Conservation (phyloP, 345 rosid genomes). For the Schrenkiella parvula region DNA sequence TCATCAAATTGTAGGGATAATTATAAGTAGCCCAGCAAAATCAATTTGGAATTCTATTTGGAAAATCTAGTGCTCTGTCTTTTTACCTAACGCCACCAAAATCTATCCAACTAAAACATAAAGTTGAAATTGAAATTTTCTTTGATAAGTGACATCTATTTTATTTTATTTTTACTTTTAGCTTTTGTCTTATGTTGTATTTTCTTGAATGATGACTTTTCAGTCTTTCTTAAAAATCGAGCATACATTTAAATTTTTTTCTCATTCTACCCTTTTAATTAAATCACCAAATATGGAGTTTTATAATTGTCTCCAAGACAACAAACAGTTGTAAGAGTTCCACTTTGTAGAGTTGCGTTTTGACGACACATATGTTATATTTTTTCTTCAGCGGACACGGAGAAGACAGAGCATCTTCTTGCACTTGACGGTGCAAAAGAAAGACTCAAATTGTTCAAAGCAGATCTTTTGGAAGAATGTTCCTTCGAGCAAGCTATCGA, state of each 20-base stretch:
- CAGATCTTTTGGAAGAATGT: constrained; percentile 35
- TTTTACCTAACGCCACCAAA: background rate
- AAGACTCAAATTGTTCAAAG: constrained; percentile 33
- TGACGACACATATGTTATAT: background rate
- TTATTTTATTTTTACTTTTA: background rate
- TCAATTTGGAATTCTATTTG: background rate
- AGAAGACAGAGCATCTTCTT: constrained; percentile 28
- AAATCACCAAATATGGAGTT: background rate
- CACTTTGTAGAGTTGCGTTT: background rate
- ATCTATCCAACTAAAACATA: background rate
- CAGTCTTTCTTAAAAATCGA: background rate
- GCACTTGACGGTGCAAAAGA: constrained; percentile 31
- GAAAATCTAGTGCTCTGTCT: background rate
- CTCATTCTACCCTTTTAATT: background rate
- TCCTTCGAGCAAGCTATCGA: constrained; percentile 37
- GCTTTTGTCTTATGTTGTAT: background rate
- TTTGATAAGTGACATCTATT: background rate
- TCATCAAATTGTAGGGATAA: background rate
- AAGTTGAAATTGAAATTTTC: background rate
- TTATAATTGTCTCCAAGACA: background rate
- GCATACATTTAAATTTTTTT: background rate
- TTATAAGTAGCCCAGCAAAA: background rate
- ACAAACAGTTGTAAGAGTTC: background rate
- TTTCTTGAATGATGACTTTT: background rate
- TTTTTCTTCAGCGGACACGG: constrained; percentile 28